Percentiles rank a stretch among this genome's conserved stretches.
Evolutionary conservation across 208 protist genomes (phyloP).

Genomic region (Hexamita inflata): DNA sequence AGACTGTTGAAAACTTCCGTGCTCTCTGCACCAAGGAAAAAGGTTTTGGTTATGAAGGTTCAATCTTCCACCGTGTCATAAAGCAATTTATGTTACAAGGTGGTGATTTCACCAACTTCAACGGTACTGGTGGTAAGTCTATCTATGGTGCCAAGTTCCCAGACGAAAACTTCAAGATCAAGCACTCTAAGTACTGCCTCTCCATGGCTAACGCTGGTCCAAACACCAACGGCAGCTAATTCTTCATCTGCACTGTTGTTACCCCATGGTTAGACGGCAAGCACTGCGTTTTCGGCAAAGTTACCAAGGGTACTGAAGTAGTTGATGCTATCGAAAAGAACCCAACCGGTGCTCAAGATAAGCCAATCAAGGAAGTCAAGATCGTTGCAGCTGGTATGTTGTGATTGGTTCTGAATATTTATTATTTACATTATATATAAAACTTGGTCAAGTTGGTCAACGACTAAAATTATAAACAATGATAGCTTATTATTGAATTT

Average conservation of each 20-base stretch:
- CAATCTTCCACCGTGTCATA: slow-evolving; percentile 80
- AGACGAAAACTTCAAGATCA: slow-evolving; percentile 67
- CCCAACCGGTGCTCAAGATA: slow-evolving; percentile 13
- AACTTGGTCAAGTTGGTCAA: no score
- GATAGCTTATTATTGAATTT: no score
- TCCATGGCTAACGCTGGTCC: slow-evolving; percentile 93
- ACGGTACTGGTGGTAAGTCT: slow-evolving; percentile 69
- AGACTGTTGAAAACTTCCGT: slow-evolving; percentile 54
- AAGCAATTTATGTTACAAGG: slow-evolving; percentile 69
- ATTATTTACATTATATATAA: no score
- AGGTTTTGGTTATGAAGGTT: slow-evolving; percentile 77
- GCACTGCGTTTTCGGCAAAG: slow-evolving; percentile 65
- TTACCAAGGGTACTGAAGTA: slow-evolving; percentile 54
- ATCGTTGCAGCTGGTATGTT: slow-evolving; percentile 44
- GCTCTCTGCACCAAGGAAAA: slow-evolving; percentile 68
- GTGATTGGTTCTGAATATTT: no score
- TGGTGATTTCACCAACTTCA: slow-evolving; percentile 72
- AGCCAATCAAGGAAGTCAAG: slow-evolving; percentile 26
- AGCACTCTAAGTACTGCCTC: slow-evolving; percentile 61
- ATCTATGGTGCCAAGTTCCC: slow-evolving; percentile 62
- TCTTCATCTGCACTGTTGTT: slow-evolving; percentile 57
- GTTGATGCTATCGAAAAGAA: slow-evolving; percentile 40
- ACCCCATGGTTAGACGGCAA: slow-evolving; percentile 61
- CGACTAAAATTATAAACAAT: no score
- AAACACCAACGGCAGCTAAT: slow-evolving; percentile 79